These are phyloP conservation scores for Phaeophleospora eucalypticola DNA, from an alignment of 2,329 filamentous ascomycete genomes.

Conservation along the genomic window DNA sequence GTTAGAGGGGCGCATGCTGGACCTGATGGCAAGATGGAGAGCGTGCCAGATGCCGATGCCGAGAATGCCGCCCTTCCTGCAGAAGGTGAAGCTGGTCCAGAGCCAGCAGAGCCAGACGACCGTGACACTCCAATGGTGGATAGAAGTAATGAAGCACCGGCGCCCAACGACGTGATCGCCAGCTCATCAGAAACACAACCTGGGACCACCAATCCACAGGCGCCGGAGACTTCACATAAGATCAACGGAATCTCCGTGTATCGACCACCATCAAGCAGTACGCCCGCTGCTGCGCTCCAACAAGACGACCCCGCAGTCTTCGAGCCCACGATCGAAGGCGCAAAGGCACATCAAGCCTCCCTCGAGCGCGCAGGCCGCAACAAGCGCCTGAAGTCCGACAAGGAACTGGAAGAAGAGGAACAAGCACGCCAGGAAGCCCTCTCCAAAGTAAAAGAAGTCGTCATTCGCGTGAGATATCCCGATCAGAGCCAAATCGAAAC, in stretches of 20 bases:
- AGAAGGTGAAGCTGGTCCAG: constrained; percentile 21
- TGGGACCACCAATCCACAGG: constrained; percentile 3
- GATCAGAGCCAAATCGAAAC: constrained; percentile 76
- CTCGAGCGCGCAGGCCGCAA: constrained; percentile 63
- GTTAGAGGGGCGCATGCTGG: constrained; percentile 27
- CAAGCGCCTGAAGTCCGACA: constrained; percentile 74
- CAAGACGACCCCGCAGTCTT: constrained; percentile 71
- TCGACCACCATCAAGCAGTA: constrained; percentile 68
- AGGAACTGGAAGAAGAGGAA: constrained; percentile 69
- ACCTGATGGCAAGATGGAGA: constrained; percentile 15
- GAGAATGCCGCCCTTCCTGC: constrained; percentile 20
- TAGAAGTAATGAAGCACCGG: constrained; percentile 19
- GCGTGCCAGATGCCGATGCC: constrained; percentile 22
- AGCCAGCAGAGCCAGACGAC: constrained; percentile 26
- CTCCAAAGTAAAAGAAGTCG: constrained; percentile 62
- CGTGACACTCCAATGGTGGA: constrained; percentile 22
- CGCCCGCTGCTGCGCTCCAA: constrained; percentile 66
- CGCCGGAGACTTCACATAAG: constrained; percentile 13
- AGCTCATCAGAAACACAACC: constrained; percentile 25
- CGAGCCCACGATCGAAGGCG: constrained; percentile 69
- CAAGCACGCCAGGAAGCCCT: constrained; percentile 62
- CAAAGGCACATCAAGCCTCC: constrained; percentile 67
- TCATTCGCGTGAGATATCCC: constrained; percentile 79
- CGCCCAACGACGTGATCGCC: constrained; percentile 27
- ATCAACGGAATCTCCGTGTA: constrained; percentile 53